Base-by-base conservation (phyloP, 805 yeast species). In the Dipodascus geniculatus region DNA sequence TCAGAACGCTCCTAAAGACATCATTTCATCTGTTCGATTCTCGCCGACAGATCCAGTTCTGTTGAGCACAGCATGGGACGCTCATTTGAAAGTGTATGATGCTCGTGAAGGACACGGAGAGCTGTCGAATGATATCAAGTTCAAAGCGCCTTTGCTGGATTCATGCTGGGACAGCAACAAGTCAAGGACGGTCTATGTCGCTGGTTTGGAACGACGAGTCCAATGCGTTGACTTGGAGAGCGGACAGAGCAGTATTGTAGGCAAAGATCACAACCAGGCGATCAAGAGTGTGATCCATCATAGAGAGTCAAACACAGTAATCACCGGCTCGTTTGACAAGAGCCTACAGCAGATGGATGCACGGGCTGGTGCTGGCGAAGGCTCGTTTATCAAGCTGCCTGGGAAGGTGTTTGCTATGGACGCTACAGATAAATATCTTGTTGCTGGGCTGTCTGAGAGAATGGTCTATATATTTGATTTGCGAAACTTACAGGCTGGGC, bases 361-460 rank as follows among this genome's bases (percentile, higher is more conserved):
- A 3, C 60, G 74, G 1, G 57, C 72, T 17, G 49, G 51, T 3
- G 55, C 58, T 16, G 52, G 53, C 0, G 58, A 59, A 16, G 51
- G 61, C 48, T 35, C 55, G 6, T 23, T 50, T 47, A 55, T 63
- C 20, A 51, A 52, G 8, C 55, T 75, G 17, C 73, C 76, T 0
- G 73, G 72, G 3, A 84, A 83, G 64, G 78, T 83, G 2, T 74
- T 82, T 53, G 73, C 82, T 3, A 77, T 85, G 82, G 91, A 83
- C 61, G 65, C 77, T 1, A 67, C 76, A 14, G 68, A 67, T 1
- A 65, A 72, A 24, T 62, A 66, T 19, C 60, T 83, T 9, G 77
- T 82, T 1, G 72, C 83, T 14, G 86, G 80, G 0, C 70, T 79
- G 70, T 69, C 82, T 0, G 68, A 73, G 14, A 74, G 85, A 44